Evolutionary conservation across 352 stramenopile genomes (phyloP).

Genomic region (Phytophthora sp.): DNA sequence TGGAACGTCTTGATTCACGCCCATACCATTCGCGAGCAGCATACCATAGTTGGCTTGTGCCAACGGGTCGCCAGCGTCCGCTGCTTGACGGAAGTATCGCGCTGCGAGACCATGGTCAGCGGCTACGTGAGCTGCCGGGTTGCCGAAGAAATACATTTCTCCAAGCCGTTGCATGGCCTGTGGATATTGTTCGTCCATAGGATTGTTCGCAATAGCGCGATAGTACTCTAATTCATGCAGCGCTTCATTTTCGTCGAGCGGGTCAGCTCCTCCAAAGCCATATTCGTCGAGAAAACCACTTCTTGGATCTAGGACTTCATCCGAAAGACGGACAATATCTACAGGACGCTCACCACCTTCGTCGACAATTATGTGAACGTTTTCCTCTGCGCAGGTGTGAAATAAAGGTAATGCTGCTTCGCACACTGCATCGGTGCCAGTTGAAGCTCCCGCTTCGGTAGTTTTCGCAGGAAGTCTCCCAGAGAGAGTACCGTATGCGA

Average conservation of each 20-base stretch:
- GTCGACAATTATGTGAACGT: slow-evolving; percentile 56
- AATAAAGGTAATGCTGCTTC: slow-evolving; percentile 51
- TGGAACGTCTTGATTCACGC: slow-evolving; percentile 58
- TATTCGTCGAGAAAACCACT: slow-evolving; percentile 29
- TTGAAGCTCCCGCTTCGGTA: not conserved
- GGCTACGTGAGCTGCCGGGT: slow-evolving; percentile 57
- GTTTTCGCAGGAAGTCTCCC: slow-evolving; percentile 27
- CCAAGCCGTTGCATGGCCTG: slow-evolving; percentile 68
- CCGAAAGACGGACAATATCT: slow-evolving; percentile 56
- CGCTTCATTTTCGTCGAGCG: slow-evolving; percentile 47
- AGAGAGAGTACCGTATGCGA: slow-evolving; percentile 60
- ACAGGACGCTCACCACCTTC: slow-evolving; percentile 49
- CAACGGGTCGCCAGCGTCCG: slow-evolving; percentile 62
- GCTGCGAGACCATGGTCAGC: slow-evolving; percentile 56
- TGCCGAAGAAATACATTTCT: slow-evolving; percentile 78
- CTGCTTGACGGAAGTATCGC: slow-evolving; percentile 70
- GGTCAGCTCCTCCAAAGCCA: slow-evolving; percentile 17
- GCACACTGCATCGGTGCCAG: slow-evolving; percentile 30
- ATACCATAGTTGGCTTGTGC: slow-evolving; percentile 78
- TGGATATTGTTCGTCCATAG: slow-evolving; percentile 61
- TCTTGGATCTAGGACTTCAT: slow-evolving; percentile 37
- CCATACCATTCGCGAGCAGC: slow-evolving; percentile 73
- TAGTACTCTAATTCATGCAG: slow-evolving; percentile 72
- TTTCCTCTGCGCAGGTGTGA: slow-evolving; percentile 62
- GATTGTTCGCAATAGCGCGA: slow-evolving; percentile 59